Percentiles rank a stretch among this genome's conserved stretches.
Conservation (phyloP, 257 asterid species). For the Anisodus acutangulus region DNA sequence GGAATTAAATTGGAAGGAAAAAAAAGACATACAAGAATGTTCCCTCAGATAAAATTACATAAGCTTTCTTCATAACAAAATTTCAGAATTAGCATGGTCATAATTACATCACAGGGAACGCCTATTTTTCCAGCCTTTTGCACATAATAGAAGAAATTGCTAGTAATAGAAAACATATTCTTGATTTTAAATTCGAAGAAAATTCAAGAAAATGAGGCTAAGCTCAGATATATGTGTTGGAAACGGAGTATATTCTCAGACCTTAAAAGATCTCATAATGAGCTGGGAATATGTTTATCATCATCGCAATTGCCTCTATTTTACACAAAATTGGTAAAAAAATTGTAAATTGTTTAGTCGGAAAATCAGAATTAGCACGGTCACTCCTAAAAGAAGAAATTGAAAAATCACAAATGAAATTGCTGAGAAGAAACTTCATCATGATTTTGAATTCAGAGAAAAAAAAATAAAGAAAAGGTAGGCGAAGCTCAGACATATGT, state of each 20-base stretch:
- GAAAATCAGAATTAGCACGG: conserved; percentile 41
- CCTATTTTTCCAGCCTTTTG: background rate
- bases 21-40: background rate
- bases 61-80: conserved; percentile 23
- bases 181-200: background rate
- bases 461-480: too few relatives aligned
- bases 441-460: background rate
- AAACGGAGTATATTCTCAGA: conserved; percentile 40
- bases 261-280: conserved; percentile 58
- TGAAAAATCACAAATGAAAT: background rate
- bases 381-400: background rate
- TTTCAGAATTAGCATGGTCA: conserved; percentile 42
- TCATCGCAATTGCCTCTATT: conserved; percentile 40
- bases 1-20: too few relatives aligned
- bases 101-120: conserved; percentile 36
- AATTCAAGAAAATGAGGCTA: background rate
- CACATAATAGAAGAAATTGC: background rate
- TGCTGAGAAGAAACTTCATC: background rate
- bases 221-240: conserved; percentile 45
- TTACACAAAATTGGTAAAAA: background rate
- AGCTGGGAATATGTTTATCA: conserved; percentile 60
- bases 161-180: background rate
- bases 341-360: too few relatives aligned
- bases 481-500: background rate
- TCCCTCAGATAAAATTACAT: conserved; percentile 30